Evolutionary conservation across 2,329 filamentous ascomycete species (phyloP).

Genomic region (Aphanocladium album): DNA sequence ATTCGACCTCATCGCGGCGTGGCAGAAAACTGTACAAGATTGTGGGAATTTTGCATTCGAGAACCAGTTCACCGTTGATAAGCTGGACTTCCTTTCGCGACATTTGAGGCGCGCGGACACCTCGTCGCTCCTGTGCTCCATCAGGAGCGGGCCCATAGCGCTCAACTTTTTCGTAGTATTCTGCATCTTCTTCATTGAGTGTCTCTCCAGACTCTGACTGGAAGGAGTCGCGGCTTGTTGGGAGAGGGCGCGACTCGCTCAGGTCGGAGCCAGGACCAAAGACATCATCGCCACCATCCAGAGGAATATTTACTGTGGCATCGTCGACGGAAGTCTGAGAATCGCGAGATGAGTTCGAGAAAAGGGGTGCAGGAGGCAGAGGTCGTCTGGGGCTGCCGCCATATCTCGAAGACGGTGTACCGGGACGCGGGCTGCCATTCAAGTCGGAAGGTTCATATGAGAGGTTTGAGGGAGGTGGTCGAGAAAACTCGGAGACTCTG

Average conservation of each 20-base stretch:
- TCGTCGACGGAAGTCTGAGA: conserved; percentile 58
- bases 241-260: conserved; percentile 45
- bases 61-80: conserved; percentile 94
- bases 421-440: conserved; percentile 84
- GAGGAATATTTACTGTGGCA: conserved; percentile 66
- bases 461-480: conserved; percentile 64
- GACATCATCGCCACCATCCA: conserved; percentile 61
- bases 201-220: conserved; percentile 49
- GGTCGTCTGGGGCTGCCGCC: conserved; percentile 82
- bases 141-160: conserved; percentile 85
- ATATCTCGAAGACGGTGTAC: conserved; percentile 84
- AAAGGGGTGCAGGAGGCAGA: conserved; percentile 82
- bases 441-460: conserved; percentile 83
- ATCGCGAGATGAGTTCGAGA: conserved; percentile 51
- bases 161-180: conserved; percentile 56
- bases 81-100: conserved; percentile 89
- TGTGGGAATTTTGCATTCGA: conserved; percentile 98
- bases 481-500: conserved; percentile 55
- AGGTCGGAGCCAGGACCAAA: conserved; percentile 62
- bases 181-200: conserved; percentile 41
- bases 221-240: conserved; percentile 53
- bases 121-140: conserved; percentile 80
- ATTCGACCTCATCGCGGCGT: conserved; percentile 86
- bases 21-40: conserved; percentile 97
- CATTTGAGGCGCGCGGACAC: conserved; percentile 82